A percentile compares a stretch with the other conserved stretches of the same genome.
Evolutionary conservation across 352 stramenopile genomes (phyloP).

Genomic region (Globisporangium cylindrosporum): DNA sequence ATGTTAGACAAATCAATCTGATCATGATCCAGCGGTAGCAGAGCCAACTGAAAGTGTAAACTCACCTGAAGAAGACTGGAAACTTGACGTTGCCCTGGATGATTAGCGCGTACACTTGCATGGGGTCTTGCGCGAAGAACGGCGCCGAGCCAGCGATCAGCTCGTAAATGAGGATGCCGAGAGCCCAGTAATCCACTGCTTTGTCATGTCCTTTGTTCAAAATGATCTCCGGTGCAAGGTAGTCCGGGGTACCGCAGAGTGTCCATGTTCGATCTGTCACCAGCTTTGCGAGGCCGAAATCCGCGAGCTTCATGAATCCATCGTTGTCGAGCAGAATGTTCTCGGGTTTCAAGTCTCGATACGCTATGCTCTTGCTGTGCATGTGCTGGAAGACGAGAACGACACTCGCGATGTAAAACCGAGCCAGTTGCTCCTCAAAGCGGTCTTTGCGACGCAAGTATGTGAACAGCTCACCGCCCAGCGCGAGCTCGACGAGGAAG

Average conservation of each 20-base stretch:
- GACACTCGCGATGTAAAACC: constrained; percentile 90
- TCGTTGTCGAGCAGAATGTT: constrained; percentile 86
- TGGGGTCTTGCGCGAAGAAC: constrained; percentile 89
- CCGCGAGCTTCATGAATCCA: constrained; percentile 88
- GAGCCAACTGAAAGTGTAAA: background rate
- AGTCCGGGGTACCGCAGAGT: constrained; percentile 91
- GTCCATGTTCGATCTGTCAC: constrained; percentile 87
- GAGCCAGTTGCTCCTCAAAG: constrained; percentile 71
- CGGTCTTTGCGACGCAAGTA: constrained; percentile 75
- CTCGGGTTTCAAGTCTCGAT: constrained; percentile 90
- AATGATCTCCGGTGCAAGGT: constrained; percentile 92
- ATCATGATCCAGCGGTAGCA: background rate
- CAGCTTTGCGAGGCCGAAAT: constrained; percentile 92
- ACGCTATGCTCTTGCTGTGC: constrained; percentile 88
- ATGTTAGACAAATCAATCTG: background rate
- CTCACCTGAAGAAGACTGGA: constrained; percentile 73
- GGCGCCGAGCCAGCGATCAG: constrained; percentile 82
- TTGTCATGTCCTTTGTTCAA: constrained; percentile 89
- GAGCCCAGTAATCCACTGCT: constrained; percentile 90
- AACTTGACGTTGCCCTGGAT: constrained; percentile 87
- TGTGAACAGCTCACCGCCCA: constrained; percentile 92
- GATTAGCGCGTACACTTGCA: constrained; percentile 92
- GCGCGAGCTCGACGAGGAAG: constrained; percentile 90
- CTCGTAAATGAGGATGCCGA: constrained; percentile 90
- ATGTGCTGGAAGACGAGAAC: constrained; percentile 90